phyloP scores from a whole-genome alignment of 352 stramenopile species.

The Globisporangium cystogenes region DNA sequence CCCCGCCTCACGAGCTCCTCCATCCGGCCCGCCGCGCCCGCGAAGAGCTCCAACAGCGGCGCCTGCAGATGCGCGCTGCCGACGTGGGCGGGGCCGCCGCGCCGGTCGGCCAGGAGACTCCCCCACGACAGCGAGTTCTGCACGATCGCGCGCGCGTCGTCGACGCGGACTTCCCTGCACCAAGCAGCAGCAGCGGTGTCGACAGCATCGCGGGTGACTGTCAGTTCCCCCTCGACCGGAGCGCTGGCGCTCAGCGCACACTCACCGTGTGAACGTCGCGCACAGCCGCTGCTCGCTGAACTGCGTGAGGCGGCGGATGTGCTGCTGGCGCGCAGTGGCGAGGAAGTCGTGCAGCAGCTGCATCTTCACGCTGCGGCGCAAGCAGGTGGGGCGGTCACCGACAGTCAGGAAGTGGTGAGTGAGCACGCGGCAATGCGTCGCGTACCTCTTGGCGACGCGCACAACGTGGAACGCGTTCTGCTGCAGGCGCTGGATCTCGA shows the following conservation, averaged over 20 bases:
- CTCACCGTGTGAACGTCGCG: conserved; percentile 43
- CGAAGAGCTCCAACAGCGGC: conserved; percentile 40
- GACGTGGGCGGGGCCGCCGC: conserved; percentile 8
- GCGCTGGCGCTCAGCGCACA: neutral
- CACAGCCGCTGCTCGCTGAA: conserved; percentile 50
- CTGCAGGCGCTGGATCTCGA: conserved; percentile 72
- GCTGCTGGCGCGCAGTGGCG: conserved; percentile 28
- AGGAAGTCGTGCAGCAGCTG: conserved; percentile 48
- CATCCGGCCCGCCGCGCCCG: conserved; percentile 31
- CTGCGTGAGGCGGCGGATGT: conserved; percentile 29
- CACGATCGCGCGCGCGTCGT: conserved; percentile 69
- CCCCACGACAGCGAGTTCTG: conserved; percentile 44
- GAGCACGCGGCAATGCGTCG: too few species aligned
- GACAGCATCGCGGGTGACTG: too few species aligned
- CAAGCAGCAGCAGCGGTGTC: too few species aligned
- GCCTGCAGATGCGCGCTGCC: neutral
- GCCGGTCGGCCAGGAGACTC: conserved; percentile 16
- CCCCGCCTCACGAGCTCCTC: conserved; percentile 50
- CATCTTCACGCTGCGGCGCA: conserved; percentile 45
- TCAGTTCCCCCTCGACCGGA: too few species aligned
- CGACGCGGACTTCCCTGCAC: conserved; percentile 46
- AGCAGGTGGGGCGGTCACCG: neutral
- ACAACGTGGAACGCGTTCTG: conserved; percentile 54
- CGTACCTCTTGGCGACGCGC: conserved; percentile 57
- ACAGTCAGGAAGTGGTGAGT: neutral